Percentiles rank a stretch among this genome's conserved stretches.
phyloP scores from a whole-genome alignment of 2,329 filamentous ascomycete species.

The Aspergillus sp. region DNA sequence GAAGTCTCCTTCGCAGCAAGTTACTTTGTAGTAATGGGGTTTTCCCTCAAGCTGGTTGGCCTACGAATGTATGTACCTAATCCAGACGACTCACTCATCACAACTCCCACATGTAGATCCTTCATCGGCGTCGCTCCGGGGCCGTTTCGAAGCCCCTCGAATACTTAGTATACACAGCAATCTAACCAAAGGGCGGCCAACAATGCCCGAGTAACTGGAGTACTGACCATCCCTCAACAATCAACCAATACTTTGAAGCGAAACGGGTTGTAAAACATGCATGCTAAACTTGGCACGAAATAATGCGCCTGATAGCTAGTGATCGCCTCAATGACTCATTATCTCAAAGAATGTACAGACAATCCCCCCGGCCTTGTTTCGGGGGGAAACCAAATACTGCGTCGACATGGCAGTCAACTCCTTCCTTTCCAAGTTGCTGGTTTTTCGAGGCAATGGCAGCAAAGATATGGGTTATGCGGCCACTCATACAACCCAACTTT shows the following conservation, averaged over 20 bases:
- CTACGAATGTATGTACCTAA: too few relatives aligned
- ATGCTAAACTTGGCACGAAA: neutral
- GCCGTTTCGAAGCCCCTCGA: too few relatives aligned
- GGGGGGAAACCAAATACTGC: neutral
- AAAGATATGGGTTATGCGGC: neutral
- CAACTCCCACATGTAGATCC: neutral
- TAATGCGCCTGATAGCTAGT: neutral
- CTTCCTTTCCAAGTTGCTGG: neutral
- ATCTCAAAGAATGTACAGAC: conserved; percentile 5
- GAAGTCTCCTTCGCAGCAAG: neutral
- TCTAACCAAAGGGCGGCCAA: neutral
- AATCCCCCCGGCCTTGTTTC: neutral
- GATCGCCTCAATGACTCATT: neutral
- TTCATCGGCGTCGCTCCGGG: neutral
- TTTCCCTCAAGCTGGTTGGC: neutral
- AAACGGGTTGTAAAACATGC: neutral
- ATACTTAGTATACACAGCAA: too few relatives aligned
- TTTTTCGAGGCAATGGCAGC: neutral
- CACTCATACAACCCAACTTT: conserved; percentile 30
- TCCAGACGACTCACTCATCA: neutral
- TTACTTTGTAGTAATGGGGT: neutral
- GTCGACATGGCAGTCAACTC: neutral
- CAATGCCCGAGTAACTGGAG: too few relatives aligned
- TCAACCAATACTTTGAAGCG: neutral
- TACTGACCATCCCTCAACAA: neutral